These are phyloP conservation scores for Wilcoxina mikolae DNA, from an alignment of 495 filamentous ascomycete genomes.

Conservation along the genomic window DNA sequence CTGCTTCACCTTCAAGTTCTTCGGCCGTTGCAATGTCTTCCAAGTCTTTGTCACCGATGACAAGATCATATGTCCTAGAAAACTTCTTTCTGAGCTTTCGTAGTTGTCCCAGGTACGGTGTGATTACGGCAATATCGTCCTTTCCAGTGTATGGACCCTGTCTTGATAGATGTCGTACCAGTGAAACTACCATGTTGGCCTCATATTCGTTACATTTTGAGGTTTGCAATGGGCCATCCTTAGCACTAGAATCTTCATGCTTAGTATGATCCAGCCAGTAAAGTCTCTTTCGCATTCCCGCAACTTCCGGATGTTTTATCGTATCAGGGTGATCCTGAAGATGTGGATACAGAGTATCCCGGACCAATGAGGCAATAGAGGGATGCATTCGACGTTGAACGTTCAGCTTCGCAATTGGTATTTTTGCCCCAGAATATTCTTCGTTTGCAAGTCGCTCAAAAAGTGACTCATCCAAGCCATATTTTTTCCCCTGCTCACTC, in stretches of 20 bases:
- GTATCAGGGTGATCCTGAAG: slow-evolving; percentile 46
- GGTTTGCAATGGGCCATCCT: slow-evolving; percentile 32
- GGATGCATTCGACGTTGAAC: slow-evolving; percentile 70
- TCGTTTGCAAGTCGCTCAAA: slow-evolving; percentile 55
- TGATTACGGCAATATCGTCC: slow-evolving; percentile 63
- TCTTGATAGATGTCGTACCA: slow-evolving; percentile 57
- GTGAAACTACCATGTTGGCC: slow-evolving; percentile 45
- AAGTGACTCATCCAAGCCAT: slow-evolving; percentile 48
- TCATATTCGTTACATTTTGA: slow-evolving; percentile 58
- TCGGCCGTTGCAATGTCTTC: slow-evolving; percentile 42
- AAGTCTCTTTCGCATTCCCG: slow-evolving; percentile 48
- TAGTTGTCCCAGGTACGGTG: slow-evolving; percentile 63
- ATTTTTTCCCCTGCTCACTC: slow-evolving; percentile 39
- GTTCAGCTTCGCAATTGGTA: slow-evolving; percentile 46
- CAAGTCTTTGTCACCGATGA: slow-evolving; percentile 51
- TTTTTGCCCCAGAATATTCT: slow-evolving; percentile 22
- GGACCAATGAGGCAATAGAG: slow-evolving; percentile 44
- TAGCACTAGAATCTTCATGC: slow-evolving; percentile 37
- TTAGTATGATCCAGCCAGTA: slow-evolving; percentile 62
- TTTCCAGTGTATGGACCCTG: slow-evolving; percentile 46
- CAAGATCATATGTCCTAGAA: slow-evolving; percentile 38
- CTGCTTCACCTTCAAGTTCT: slow-evolving; percentile 21
- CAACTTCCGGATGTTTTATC: slow-evolving; percentile 41
- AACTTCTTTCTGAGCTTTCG: slow-evolving; percentile 43
- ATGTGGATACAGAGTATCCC: slow-evolving; percentile 48